These are phyloP conservation scores for Lasiosphaeria miniovina DNA, from an alignment of 495 filamentous ascomycete species.

Conservation along the genomic window DNA sequence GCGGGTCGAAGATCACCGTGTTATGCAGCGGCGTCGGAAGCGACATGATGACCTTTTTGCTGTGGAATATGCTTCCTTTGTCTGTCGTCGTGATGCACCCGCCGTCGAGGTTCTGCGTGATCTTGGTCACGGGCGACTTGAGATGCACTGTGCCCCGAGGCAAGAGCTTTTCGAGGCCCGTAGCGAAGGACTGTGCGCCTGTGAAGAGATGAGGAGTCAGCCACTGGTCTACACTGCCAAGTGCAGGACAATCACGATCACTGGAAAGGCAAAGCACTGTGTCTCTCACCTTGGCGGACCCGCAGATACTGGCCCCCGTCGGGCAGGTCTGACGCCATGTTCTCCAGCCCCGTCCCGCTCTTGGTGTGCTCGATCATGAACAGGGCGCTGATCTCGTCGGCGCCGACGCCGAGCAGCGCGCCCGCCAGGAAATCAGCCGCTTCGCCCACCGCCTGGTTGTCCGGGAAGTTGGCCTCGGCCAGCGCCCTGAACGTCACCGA, in stretches of 20 bases:
- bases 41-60: slow-evolving; percentile 37
- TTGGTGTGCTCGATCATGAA: slow-evolving; percentile 52
- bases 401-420: slow-evolving; percentile 45
- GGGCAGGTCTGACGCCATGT: slow-evolving; percentile 41
- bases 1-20: slow-evolving; percentile 32
- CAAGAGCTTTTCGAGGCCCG: neutral
- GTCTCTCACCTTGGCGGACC: slow-evolving; percentile 33
- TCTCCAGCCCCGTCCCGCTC: slow-evolving; percentile 39
- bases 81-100: slow-evolving; percentile 2
- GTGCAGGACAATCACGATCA: neutral
- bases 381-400: slow-evolving; percentile 41
- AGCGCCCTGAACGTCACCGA: slow-evolving; percentile 31
- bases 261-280: neutral
- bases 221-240: neutral
- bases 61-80: slow-evolving; percentile 18
- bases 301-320: slow-evolving; percentile 46
- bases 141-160: slow-evolving; percentile 6
- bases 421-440: slow-evolving; percentile 37
- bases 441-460: slow-evolving; percentile 23
- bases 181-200: slow-evolving; percentile 14
- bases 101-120: neutral
- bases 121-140: slow-evolving; percentile 3
- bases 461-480: slow-evolving; percentile 22
- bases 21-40: slow-evolving; percentile 34
- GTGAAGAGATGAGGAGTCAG: neutral